Base-by-base conservation (phyloP, 1,284 basidiomycete genomes). In the Cryptococcus sp. region DNA sequence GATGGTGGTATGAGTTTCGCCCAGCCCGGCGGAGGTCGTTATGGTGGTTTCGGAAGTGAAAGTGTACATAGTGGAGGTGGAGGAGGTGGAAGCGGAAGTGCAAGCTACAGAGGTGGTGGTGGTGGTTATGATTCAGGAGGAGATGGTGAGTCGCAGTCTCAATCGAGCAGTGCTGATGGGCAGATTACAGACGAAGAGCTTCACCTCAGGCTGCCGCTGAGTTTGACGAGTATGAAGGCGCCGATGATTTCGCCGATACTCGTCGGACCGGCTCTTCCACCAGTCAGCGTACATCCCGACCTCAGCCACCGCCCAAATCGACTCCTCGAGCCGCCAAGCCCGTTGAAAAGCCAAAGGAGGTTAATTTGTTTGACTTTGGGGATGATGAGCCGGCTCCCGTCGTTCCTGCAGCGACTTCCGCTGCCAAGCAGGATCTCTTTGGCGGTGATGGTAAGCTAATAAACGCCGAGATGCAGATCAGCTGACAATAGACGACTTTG, bases 211-310 rank as follows among this genome's bases (percentile, higher is more conserved):
- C 94, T 83, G 65, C 49, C 9, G 41, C 40, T 25, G 62, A 64
- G 25, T 73, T 63, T 37, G 93, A 98, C 63, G 94, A 97, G 73
- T 98, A 98, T 72, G 89, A 97, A 63, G 96, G 94, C 3, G 94
- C 96, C 1, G 96, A 96, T 51, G 90, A 92, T 69, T 96, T 98
- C 60, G 81, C 83, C 28, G 52, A 53, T 25, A 63, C 80, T 49
- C 76, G 73, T 28, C 76, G 77, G 18, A 47, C 55, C 19, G 42
- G 36, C 43, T 48, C 51, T 18, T 23, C 41, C 19, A 45, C 43
- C 51, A 48, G 23, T 31, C 16, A 28, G 47, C 14, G 23, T 56
- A 13, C 54, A 16, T 47, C 62, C 16, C 67, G 72, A 43, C 62
- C 74, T 10, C 55, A 79, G 13, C 70, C 78, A 19, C 76, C 80